Percentiles rank a stretch among this genome's conserved stretches.
Conservation (phyloP, 176 grass and related monocot species). For the Eleusine indica region DNA sequence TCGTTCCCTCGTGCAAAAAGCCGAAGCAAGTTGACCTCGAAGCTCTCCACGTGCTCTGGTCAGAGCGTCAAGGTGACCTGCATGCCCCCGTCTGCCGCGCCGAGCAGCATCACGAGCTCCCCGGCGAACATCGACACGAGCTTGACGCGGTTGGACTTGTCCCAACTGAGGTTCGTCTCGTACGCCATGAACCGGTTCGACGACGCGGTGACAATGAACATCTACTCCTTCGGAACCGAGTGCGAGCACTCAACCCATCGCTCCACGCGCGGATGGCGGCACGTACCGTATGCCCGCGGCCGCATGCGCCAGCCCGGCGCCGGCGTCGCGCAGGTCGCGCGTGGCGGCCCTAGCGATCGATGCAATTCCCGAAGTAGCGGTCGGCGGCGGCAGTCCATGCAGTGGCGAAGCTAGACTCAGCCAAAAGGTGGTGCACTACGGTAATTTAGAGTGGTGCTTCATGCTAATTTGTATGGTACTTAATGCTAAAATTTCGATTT, state of each 20-base stretch:
- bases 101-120: slow-evolving; percentile 9
- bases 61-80: slow-evolving; percentile 42
- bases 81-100: slow-evolving; percentile 36
- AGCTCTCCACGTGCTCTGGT: background rate
- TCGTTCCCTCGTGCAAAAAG: too few relatives aligned
- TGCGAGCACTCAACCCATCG: background rate
- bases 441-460: too few relatives aligned
- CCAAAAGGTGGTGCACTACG: background rate
- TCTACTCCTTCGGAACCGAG: background rate
- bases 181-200: slow-evolving; percentile 57
- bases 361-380: slow-evolving; percentile 55
- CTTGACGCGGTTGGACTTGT: slow-evolving; percentile 46
- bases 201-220: background rate
- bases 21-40: slow-evolving; percentile 11
- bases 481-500: too few relatives aligned
- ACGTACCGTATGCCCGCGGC: background rate
- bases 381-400: background rate
- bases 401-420: slow-evolving; percentile 3
- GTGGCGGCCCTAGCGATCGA: background rate
- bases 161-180: slow-evolving; percentile 60
- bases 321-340: background rate
- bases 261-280: slow-evolving; percentile 3
- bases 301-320: background rate
- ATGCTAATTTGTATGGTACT: too few relatives aligned
- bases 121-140: slow-evolving; percentile 7